Evolutionary conservation across 495 filamentous ascomycete genomes (phyloP).

Genomic region (Penicillium macrosclerotiorum): DNA sequence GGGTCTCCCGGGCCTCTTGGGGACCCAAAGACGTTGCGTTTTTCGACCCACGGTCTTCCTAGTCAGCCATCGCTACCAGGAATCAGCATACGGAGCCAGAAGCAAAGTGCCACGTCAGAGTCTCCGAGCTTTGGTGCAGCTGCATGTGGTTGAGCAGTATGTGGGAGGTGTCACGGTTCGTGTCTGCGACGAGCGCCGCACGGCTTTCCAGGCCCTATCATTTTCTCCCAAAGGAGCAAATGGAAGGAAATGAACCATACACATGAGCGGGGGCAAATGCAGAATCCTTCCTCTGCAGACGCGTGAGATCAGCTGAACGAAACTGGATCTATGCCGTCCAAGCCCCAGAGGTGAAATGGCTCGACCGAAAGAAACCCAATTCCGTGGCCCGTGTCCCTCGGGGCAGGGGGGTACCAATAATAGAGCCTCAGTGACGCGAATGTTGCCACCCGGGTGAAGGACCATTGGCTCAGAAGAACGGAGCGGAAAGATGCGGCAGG

Average conservation of each 20-base stretch:
- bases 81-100: conserved; percentile 35
- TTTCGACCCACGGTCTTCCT: conserved; percentile 24
- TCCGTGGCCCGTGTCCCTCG: conserved; percentile 25
- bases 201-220: conserved; percentile 39
- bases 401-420: conserved; percentile 35
- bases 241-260: conserved; percentile 38
- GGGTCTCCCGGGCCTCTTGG: conserved; percentile 5
- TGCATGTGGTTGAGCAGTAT: conserved; percentile 44
- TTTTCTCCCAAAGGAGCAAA: conserved; percentile 27
- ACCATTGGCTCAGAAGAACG: conserved; percentile 27
- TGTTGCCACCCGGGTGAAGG: conserved; percentile 22
- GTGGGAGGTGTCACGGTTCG: conserved; percentile 43
- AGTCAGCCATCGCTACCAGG: conserved; percentile 29
- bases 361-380: conserved; percentile 22
- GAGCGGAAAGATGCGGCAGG: conserved; percentile 24
- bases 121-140: conserved; percentile 45
- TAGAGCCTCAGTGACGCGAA: conserved; percentile 29
- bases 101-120: conserved; percentile 49
- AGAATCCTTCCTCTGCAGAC: conserved; percentile 46
- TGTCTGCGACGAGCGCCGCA: conserved; percentile 38
- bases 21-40: conserved; percentile 20
- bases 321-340: conserved; percentile 26
- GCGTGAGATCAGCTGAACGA: conserved; percentile 50
- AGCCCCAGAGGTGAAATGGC: conserved; percentile 10
- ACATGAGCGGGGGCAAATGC: conserved; percentile 45